Percentiles rank a stretch among this genome's conserved stretches.
phyloP scores from a whole-genome alignment of 2,329 filamentous ascomycete genomes.

The Phyllosticta paracitricarpa region DNA sequence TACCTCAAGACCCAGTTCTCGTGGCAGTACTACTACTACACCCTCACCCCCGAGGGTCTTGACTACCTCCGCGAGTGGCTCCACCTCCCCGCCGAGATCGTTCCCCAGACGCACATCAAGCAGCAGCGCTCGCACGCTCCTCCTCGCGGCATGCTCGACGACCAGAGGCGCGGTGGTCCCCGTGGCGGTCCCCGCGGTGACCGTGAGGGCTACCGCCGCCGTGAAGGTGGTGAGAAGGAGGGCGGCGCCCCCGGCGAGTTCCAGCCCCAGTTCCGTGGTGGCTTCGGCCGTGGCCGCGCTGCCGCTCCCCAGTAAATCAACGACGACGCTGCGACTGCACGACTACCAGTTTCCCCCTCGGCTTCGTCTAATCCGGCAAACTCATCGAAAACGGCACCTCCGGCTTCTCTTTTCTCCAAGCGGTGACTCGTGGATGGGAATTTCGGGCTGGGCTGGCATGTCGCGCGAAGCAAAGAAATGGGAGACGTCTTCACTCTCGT shows the following conservation, averaged over 20 bases:
- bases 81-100: constrained; percentile 98
- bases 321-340: background rate
- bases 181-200: constrained; percentile 50
- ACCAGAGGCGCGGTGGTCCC: constrained; percentile 20
- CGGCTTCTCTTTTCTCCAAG: background rate
- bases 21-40: constrained; percentile 76
- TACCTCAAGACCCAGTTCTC: constrained; percentile 99
- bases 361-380: background rate
- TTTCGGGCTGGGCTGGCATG: background rate
- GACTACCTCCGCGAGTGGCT: constrained; percentile 99
- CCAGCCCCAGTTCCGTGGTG: constrained; percentile 35
- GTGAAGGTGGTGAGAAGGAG: constrained; percentile 51
- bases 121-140: constrained; percentile 97
- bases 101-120: constrained; percentile 99
- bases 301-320: constrained; percentile 10
- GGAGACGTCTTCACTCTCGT: background rate
- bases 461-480: constrained; percentile 1
- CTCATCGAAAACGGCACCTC: background rate
- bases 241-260: constrained; percentile 32
- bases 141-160: constrained; percentile 83
- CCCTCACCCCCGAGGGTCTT: constrained; percentile 96
- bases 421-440: background rate
- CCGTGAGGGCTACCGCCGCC: constrained; percentile 84
- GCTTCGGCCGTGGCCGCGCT: constrained; percentile 22
- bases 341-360: background rate